phyloP scores from a whole-genome alignment of 1,139 yeast species.

The Neolecta irregularis region DNA sequence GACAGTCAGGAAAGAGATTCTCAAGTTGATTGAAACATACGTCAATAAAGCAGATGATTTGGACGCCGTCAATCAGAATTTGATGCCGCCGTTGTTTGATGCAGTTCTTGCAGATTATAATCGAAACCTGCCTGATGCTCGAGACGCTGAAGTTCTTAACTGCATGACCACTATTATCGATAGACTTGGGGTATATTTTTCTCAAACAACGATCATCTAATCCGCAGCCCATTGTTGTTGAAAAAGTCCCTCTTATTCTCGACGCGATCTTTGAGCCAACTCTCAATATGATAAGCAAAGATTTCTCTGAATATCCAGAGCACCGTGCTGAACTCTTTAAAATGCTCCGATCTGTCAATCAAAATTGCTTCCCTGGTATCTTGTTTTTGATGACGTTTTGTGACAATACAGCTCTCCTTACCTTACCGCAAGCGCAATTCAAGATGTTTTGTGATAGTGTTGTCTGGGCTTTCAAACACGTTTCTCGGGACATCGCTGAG shows the following conservation, averaged over 20 bases:
- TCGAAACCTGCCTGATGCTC: slow-evolving; percentile 81
- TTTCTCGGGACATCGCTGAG: slow-evolving; percentile 38
- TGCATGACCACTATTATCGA: slow-evolving; percentile 84
- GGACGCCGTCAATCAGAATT: slow-evolving; percentile 69
- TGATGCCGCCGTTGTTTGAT: slow-evolving; percentile 67
- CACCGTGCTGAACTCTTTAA: slow-evolving; percentile 93
- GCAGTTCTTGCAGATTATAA: slow-evolving; percentile 86
- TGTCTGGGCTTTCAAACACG: slow-evolving; percentile 95
- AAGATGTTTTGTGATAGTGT: slow-evolving; percentile 84
- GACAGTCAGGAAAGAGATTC: slow-evolving; percentile 87
- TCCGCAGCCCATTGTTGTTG: slow-evolving; percentile 51
- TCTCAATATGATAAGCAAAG: slow-evolving; percentile 84
- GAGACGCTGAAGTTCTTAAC: slow-evolving; percentile 93
- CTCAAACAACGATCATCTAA: background rate
- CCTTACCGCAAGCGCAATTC: slow-evolving; percentile 84
- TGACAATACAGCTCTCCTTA: slow-evolving; percentile 43
- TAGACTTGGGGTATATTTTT: slow-evolving; percentile 44
- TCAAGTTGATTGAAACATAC: slow-evolving; percentile 79
- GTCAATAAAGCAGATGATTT: slow-evolving; percentile 73
- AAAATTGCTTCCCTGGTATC: slow-evolving; percentile 49
- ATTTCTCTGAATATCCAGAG: slow-evolving; percentile 92
- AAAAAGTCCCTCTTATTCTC: slow-evolving; percentile 71
- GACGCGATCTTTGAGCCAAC: slow-evolving; percentile 92
- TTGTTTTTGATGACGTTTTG: background rate
- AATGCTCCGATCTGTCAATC: slow-evolving; percentile 69